Evolutionary conservation across 2,329 filamentous ascomycete species (phyloP).

Genomic region (Byssothecium circinans): DNA sequence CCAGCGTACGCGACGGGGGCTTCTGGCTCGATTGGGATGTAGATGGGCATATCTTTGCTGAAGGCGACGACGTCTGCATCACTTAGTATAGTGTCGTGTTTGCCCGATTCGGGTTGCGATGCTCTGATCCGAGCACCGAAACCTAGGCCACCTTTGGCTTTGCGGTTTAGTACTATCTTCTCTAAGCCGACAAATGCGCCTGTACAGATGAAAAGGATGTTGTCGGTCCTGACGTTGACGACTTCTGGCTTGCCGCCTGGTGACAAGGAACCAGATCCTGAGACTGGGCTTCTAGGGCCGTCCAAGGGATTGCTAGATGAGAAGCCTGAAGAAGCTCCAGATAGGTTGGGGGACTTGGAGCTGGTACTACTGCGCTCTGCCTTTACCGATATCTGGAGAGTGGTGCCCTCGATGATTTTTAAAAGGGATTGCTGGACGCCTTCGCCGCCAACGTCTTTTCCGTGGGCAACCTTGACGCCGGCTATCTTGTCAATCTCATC

Average conservation of each 20-base stretch:
- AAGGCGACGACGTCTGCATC: slow-evolving; percentile 61
- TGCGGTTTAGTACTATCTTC: slow-evolving; percentile 82
- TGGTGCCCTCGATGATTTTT: slow-evolving; percentile 95
- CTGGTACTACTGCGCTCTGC: slow-evolving; percentile 61
- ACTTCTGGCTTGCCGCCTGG: slow-evolving; percentile 56
- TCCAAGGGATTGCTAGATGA: slow-evolving; percentile 24
- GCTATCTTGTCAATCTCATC: slow-evolving; percentile 99
- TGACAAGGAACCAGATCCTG: slow-evolving; percentile 14
- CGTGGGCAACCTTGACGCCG: slow-evolving; percentile 80
- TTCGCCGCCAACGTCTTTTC: slow-evolving; percentile 92
- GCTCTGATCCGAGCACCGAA: slow-evolving; percentile 82
- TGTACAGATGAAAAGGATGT: slow-evolving; percentile 96
- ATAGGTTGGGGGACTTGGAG: slow-evolving; percentile 24
- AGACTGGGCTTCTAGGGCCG: slow-evolving; percentile 19
- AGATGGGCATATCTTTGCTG: slow-evolving; percentile 62
- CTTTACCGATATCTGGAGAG: slow-evolving; percentile 88
- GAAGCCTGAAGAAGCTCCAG: slow-evolving; percentile 17
- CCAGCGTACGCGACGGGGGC: slow-evolving; percentile 23
- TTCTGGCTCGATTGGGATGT: slow-evolving; percentile 41
- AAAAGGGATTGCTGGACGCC: slow-evolving; percentile 94
- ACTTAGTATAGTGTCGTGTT: slow-evolving; percentile 60
- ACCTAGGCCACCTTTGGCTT: slow-evolving; percentile 83
- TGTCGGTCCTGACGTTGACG: slow-evolving; percentile 83
- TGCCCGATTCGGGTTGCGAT: slow-evolving; percentile 51
- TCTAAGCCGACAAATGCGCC: slow-evolving; percentile 93